Evolutionary conservation across 768 basidiomycete genomes (phyloP), one percentile per base, ranked within the genome.

Genomic region (Lepiota venenata): DNA sequence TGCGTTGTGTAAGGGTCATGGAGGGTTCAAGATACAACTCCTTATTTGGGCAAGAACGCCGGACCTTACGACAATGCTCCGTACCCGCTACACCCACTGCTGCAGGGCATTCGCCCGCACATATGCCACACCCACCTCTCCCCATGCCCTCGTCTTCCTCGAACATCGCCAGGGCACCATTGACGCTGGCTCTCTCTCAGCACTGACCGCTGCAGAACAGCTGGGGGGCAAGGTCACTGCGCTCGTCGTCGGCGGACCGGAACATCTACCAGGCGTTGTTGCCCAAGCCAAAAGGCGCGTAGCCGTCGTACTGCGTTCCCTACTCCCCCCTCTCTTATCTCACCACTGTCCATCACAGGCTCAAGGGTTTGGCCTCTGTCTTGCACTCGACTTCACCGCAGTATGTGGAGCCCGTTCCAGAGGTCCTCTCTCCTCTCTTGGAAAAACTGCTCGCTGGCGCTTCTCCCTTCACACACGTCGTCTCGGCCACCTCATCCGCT

Each of bases 401-500:
- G 59, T 93, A 93, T 66, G 71, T 81, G 7, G 74, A 85, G 48
- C 76, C 81, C 0, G 67, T 93, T 0, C 85, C 93, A 11, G 93
- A 95, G 73, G 77, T 79, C 2, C 70, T 95, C 48, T 83, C 94
- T 1, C 96, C 94, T 7, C 78, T 98, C 41, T 69, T 98, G 18
- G 84, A 92, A 65, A 82, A 82, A 57, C 63, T 95, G 25, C 77
- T 96, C 4, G 79, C 84, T 18, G 71, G 74, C 43, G 77, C 76
- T 57, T 77, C 79, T 4, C 70, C 78, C 45, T 98, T 83, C 74
- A 95, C 96, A 4, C 96, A 99, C 66, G 80, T 98, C 61, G 87
- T 96, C 48, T 92, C 91, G 22, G 83, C 93, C 10, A 95, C 97
- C 61, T 92, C 95, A 0, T 92, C 95, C 3, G 81, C 86, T 45